These are phyloP conservation scores for Sclerotiophoma versabilis DNA, from an alignment of 2,329 filamentous ascomycete genomes.

Conservation along the genomic window DNA sequence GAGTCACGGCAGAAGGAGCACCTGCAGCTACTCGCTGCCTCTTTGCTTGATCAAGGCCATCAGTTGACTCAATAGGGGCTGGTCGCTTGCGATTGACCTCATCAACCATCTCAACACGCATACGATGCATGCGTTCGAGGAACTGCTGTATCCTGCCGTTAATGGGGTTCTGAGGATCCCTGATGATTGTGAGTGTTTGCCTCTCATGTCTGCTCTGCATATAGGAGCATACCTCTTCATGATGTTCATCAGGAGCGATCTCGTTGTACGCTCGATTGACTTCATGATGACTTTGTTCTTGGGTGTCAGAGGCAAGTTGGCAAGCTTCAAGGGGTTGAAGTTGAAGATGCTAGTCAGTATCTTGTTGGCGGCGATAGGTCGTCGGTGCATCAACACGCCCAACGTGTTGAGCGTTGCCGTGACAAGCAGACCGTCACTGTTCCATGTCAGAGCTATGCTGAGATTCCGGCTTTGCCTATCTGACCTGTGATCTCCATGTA, in stretches of 20 bases:
- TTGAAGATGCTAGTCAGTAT: constrained; percentile 85
- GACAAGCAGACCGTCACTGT: constrained; percentile 83
- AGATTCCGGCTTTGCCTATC: constrained; percentile 41
- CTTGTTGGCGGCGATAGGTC: constrained; percentile 81
- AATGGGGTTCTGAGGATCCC: constrained; percentile 81
- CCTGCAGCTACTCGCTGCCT: constrained; percentile 73
- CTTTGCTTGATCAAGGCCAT: constrained; percentile 79
- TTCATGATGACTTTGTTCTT: constrained; percentile 82
- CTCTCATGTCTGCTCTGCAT: constrained; percentile 3
- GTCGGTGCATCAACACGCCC: constrained; percentile 79
- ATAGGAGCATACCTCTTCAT: constrained; percentile 69
- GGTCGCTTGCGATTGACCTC: constrained; percentile 80
- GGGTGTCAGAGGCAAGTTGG: constrained; percentile 77
- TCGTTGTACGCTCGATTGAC: constrained; percentile 93
- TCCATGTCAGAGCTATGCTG: constrained; percentile 34
- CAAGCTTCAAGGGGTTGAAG: constrained; percentile 89
- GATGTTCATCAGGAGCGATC: constrained; percentile 82
- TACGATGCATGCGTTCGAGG: constrained; percentile 81
- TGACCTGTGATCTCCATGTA: constrained; percentile 87
- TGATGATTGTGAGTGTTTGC: constrained; percentile 43
- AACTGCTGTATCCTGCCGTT: constrained; percentile 83
- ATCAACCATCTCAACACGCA: constrained; percentile 79
- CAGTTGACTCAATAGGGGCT: constrained; percentile 72
- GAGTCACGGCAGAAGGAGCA: constrained; percentile 45
- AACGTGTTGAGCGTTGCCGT: constrained; percentile 92